Base-by-base conservation (phyloP, 1,284 basidiomycete genomes). In the Pseudozyma sp. region DNA sequence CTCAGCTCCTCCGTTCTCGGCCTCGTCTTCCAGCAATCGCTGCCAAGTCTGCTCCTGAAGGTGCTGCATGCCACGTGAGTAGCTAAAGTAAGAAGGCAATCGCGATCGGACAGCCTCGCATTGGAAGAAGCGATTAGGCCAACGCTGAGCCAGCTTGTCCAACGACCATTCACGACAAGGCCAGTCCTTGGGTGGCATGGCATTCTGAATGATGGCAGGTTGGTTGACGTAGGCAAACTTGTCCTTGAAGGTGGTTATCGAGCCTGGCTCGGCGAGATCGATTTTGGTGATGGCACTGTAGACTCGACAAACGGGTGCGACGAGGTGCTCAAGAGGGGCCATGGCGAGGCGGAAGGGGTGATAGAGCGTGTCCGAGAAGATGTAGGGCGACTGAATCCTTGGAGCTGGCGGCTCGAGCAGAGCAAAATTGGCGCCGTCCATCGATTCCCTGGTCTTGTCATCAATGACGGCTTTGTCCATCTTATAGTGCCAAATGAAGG, bases 291-390 rank as follows among this genome's bases (percentile, higher is more conserved):
- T 76, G 38, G 76, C 45, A 16, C 61, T 66, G 56, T 59, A 66
- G 18, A 70, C 53, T n/a, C 68, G 70, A 25, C 61, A 66, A 14
- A 61, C 69, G 7, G 66, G 68, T 12, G 65, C 59, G 16, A 76
- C 65, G 31, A 64, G 62, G 35, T 63, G 67, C 34, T 76, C 63
- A n/a, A 82, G 67, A 1, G 80, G 70, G 0, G 77, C 64, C 50
- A 70, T 74, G 7, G 79, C 64, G 2, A 79, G 69, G 44, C 72
- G 71, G 57, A 80, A 78, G n/a, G 79, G 77, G 21, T 79, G 79
- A 44, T 76, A 83, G 43, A 80, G 64, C 0, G 70, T 65, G 52
- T 83, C 81, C 12, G 81, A 83, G 52, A 79, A 79, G 53, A 80
- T 58, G 58, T 70, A 69, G 12, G 72, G 72, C 19, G 71, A 70